Evolutionary conservation across 1,139 yeast genomes (phyloP), one percentile per base, ranked within the genome.

Genomic region (Zygosaccharomyces pseudobailii): DNA sequence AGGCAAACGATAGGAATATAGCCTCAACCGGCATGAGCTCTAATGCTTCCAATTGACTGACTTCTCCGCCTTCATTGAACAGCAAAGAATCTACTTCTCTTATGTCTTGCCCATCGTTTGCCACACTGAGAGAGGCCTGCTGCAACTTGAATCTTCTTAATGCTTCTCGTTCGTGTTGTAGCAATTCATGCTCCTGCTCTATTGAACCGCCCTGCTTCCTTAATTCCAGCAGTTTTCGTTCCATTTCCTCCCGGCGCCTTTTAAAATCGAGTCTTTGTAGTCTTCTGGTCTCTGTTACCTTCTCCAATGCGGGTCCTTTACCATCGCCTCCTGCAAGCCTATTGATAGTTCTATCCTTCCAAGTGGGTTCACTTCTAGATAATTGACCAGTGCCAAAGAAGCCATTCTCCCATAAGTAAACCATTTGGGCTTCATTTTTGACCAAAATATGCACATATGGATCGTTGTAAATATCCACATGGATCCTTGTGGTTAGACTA

Each of bases 351-450:
- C 97, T 75, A 10, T 72, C 72, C 40, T 65, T 68, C 97, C 97
- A 92, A 0, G 96, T 81, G 0, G 98, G 96, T 59, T 92, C 97
- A 49, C 95, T 85, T 55, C 99, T 73, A 31, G 96, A 86, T 43
- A 89, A 70, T 4, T 79, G 76, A 2, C 98, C 99, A 59, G 92
- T 92, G 7, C 99, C 99, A 62, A 88, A 94, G 62, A 89, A 92
- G 0, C 99, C 99, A 59, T 77, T 77, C 27, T 75, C 69, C 97
- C 98, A 92, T 6, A 92, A 70, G 27, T 66, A 65, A n/a, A 62
- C 58, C 79, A 83, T 84, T 36, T 75, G 80, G 0, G 60, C 56
- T 0, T 63, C 68, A 46, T 76, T 74, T 3, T 57, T 56, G 1
- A 82, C 82, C 27, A 68, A 62, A 13, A 59, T 62, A 40, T 59